Base-by-base conservation (phyloP, 805 yeast genomes). In the Phaffomyces thermotolerans region DNA sequence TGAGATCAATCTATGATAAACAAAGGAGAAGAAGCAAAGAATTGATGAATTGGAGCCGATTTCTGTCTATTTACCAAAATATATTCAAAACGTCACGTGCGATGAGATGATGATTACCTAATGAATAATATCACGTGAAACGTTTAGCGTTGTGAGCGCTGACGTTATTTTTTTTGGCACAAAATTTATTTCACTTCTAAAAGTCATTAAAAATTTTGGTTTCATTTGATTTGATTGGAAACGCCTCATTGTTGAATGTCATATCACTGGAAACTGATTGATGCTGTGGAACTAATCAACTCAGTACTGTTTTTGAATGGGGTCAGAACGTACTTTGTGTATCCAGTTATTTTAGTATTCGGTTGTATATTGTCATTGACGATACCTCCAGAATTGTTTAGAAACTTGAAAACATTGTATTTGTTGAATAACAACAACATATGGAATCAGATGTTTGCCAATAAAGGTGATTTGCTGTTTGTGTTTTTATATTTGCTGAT, bases 371-470 rank as follows among this genome's bases (percentile, higher is more conserved):
- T 43, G 30, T 35, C 43, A 5, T 10, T 40, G 3, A 40, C 43
- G 22, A 43, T 43, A 4, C 46, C 46, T 5, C 40, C 30, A 13
- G 46, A 43, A 13, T 34, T 43, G 17, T 40, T 43, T 39, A 20
- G 34, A 8, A 43, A 43, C 25, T 30, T 43, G 31, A 43, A 43
- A 34, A 43, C 46, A 14, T 33, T 43, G 17, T 35, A 35, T 14
- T 8, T 44, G 8, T 37, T 53, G 34, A 39, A 48, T 7, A 49
- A 52, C 9, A n/a, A 31, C 4, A 52, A 48, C 31, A 7, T 44
- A 4, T 33, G 52, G 31, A 53, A 55, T 38, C 13, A 34, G 8
- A 3, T 53, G 6, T 53, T 53, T 42, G 56, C 52, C 2, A 43
- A 52, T 9, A 42, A 52, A 36, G 53, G 55, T 1, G 47, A 47